A percentile compares a stretch with the other conserved stretches of the same genome.
Evolutionary conservation across 495 filamentous ascomycete genomes (phyloP).

Genomic region (Aspergillus cristatus): DNA sequence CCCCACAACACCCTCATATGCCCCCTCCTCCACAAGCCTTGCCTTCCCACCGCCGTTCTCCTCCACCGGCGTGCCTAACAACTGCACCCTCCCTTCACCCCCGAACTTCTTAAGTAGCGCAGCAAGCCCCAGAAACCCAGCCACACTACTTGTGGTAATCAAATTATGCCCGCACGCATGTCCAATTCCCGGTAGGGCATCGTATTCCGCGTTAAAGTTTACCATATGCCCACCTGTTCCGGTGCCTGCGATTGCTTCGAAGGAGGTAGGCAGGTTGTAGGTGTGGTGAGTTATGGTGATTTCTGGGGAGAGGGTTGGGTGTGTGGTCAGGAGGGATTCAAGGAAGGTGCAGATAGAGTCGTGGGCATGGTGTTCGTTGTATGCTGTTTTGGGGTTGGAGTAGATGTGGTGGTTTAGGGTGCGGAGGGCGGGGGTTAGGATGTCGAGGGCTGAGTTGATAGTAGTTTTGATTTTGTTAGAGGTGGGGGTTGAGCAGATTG

Average conservation of each 20-base stretch:
- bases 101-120: conserved; percentile 17
- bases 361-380: conserved; percentile 45
- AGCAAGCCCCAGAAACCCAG: conserved; percentile 29
- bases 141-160: conserved; percentile 36
- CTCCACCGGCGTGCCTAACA: conserved; percentile 37
- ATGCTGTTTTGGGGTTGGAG: conserved; percentile 46
- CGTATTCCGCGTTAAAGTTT: conserved; percentile 52
- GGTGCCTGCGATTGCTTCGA: conserved; percentile 43
- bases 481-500: too few species aligned
- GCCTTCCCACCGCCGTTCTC: conserved; percentile 37
- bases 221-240: conserved; percentile 39
- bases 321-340: conserved; percentile 16
- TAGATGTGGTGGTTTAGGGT: too few species aligned
- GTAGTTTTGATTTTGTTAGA: too few species aligned
- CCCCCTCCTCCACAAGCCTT: conserved; percentile 39
- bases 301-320: too few species aligned
- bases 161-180: conserved; percentile 42
- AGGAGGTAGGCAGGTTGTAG: conserved; percentile 47
- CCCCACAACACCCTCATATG: conserved; percentile 38
- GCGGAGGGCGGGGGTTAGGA: too few species aligned
- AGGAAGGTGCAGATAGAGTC: conserved; percentile 41
- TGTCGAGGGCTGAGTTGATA: too few species aligned
- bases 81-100: conserved; percentile 15
- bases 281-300: conserved; percentile 32
- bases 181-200: conserved; percentile 36